These are phyloP conservation scores for Cladosporium colombiae DNA, from an alignment of 2,329 filamentous ascomycete genomes.

Conservation along the genomic window DNA sequence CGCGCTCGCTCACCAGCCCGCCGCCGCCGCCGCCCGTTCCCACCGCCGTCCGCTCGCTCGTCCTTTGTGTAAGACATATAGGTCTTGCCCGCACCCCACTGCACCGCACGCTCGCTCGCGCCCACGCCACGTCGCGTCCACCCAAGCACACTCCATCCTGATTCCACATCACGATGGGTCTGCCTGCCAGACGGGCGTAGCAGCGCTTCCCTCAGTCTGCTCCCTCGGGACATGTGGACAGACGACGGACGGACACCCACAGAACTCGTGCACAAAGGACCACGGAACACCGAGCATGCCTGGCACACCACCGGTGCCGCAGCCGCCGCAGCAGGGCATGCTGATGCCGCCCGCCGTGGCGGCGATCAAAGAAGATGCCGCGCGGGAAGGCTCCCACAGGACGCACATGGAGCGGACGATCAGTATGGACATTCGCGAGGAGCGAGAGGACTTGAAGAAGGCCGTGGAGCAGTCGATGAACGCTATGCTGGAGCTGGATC, in stretches of 20 bases:
- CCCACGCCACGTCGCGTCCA: conserved; percentile 8
- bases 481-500: conserved; percentile 89
- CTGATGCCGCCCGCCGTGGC: conserved; percentile 48
- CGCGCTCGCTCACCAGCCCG: conserved; percentile 11
- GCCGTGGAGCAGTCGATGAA: conserved; percentile 96
- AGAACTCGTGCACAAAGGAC: conserved; percentile 5
- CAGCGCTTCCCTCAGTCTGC: conserved; percentile 17
- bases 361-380: conserved; percentile 45
- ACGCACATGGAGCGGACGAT: conserved; percentile 61
- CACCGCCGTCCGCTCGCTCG: conserved; percentile 11
- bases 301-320: conserved; percentile 23
- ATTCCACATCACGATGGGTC: conserved; percentile 20
- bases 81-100: conserved; percentile 20
- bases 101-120: conserved; percentile 11
- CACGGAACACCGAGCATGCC: conserved; percentile 21
- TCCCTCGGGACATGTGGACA: conserved; percentile 18
- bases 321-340: conserved; percentile 27
- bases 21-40: neutral
- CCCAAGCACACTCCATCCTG: conserved; percentile 18
- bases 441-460: conserved; percentile 90
- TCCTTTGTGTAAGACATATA: conserved; percentile 19
- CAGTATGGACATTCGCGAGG: conserved; percentile 87
- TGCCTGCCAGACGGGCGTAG: conserved; percentile 19
- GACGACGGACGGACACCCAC: conserved; percentile 6
- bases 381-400: conserved; percentile 26